phyloP scores from a whole-genome alignment of 371 early-diverging fungal species.

The Mucor mucedo region DNA sequence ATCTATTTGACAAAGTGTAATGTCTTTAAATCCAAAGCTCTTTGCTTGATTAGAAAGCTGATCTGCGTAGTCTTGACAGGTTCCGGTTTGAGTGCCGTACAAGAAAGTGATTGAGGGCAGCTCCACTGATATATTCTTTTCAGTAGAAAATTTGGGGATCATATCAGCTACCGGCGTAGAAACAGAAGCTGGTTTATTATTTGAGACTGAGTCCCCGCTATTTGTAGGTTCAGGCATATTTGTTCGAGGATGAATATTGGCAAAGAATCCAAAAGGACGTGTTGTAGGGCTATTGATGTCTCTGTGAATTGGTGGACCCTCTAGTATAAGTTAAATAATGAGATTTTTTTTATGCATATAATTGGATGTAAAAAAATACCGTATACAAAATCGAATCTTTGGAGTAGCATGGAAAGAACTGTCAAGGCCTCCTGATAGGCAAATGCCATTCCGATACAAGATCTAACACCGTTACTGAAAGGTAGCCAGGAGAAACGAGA shows the following conservation, averaged over 20 bases:
- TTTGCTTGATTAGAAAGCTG: constrained; percentile 47
- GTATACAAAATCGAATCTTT: constrained; percentile 47
- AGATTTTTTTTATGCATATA: no score
- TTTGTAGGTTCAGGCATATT: constrained; percentile 32
- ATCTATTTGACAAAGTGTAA: constrained; percentile 43
- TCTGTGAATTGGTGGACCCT: constrained; percentile 37
- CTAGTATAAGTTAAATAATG: no score
- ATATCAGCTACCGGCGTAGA: background rate
- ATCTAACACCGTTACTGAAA: constrained; percentile 51
- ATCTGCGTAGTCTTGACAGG: constrained; percentile 58
- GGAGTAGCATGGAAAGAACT: constrained; percentile 53
- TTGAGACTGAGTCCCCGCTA: no score
- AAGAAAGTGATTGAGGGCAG: constrained; percentile 53
- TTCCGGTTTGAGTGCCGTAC: constrained; percentile 63
- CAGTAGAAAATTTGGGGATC: no score
- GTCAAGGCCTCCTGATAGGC: constrained; percentile 66
- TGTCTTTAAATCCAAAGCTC: constrained; percentile 50
- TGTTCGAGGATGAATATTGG: constrained; percentile 45
- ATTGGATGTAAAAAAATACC: constrained; percentile 7
- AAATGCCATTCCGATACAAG: constrained; percentile 59
- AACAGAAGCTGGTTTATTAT: background rate
- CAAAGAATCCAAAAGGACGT: constrained; percentile 40
- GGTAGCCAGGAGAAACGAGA: constrained; percentile 62
- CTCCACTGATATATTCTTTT: background rate
- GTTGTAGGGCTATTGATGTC: constrained; percentile 43